Evolutionary conservation across 805 yeast species (phyloP), one percentile per base, ranked within the genome.

Genomic region (Candida rishiriensis): DNA sequence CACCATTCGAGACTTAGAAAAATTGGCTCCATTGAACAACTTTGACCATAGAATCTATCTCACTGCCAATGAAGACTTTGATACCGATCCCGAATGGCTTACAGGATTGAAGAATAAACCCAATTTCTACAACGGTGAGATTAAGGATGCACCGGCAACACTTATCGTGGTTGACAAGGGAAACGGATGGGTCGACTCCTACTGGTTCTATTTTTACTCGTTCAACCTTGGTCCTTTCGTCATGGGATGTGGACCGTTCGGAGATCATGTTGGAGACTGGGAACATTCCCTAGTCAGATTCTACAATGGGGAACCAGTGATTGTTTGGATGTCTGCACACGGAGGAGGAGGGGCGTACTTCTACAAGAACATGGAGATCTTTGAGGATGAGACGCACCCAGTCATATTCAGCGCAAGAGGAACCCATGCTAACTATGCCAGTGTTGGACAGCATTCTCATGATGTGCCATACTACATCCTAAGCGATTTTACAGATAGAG

Each of bases 211-310:
- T 60, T 91, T 91, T 60, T 91, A 93, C 61, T 84, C 96, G 2
- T 91, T 91, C 70, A 91, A 91, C 60, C 70, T 87, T 51, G 99
- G 99, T 0, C 97, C 99, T 0, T 91, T 83, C 66, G 97, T 91
- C 10, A 89, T 91, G 97, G 98, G 98, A 3, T 76, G 78, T 32
- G 99, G 99, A 0, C 99, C 99, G 0, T 93, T 85, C 70, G 99
- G 99, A 0, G 86, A 91, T 61, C 99, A 91, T 60, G 81, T 93
- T 30, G 99, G 98, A 7, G 99, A 91, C 68, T 91, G 99, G 99
- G 99, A 91, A 56, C 99, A 91, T 63, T 81, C 95, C 1, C 66
- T 91, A 31, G 91, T 89, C 12, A 71, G 99, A 21, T 91, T 88
- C 60, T 78, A 81, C 56, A 75, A 83, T 3, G 96, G 96, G 1